Conservation (phyloP, 2,329 filamentous ascomycete genomes). For the Fusarium abutilonis region DNA sequence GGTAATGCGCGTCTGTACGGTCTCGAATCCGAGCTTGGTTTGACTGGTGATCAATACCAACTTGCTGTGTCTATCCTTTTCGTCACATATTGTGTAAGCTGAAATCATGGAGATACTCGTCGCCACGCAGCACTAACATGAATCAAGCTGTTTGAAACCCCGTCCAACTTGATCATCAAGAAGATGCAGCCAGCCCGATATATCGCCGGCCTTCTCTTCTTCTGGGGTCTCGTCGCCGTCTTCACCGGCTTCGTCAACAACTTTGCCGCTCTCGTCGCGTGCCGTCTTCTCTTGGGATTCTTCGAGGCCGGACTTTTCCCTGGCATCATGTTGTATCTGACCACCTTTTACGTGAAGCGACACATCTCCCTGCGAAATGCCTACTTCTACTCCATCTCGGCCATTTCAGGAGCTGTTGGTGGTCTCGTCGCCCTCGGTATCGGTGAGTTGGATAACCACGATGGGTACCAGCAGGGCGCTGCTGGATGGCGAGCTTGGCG, state of each 20-base stretch:
- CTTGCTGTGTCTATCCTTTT: constrained; percentile 57
- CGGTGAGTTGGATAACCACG: constrained; percentile 40
- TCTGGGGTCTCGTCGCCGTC: constrained; percentile 57
- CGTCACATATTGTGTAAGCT: constrained; percentile 55
- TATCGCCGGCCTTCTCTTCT: constrained; percentile 54
- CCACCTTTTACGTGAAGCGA: constrained; percentile 70
- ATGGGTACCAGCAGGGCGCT: constrained; percentile 66
- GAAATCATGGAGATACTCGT: no score
- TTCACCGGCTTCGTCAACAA: constrained; percentile 56
- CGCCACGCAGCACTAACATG: neutral
- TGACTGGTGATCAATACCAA: constrained; percentile 67
- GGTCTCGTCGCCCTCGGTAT: constrained; percentile 73
- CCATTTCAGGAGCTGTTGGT: constrained; percentile 70
- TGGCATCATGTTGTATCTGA: constrained; percentile 63
- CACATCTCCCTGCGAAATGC: constrained; percentile 70
- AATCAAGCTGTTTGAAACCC: constrained; percentile 52
- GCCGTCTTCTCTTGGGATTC: constrained; percentile 51
- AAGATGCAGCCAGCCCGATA: constrained; percentile 58
- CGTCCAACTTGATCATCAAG: constrained; percentile 53
- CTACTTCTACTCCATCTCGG: constrained; percentile 69
- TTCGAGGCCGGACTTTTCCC: constrained; percentile 63
- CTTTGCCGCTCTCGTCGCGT: constrained; percentile 58
- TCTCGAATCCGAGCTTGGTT: constrained; percentile 63
- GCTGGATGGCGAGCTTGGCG: constrained; percentile 69
- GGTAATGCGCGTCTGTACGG: constrained; percentile 66